Evolutionary conservation across 2,329 filamentous ascomycete species (phyloP).

Genomic region (Scedosporium minutisporum): DNA sequence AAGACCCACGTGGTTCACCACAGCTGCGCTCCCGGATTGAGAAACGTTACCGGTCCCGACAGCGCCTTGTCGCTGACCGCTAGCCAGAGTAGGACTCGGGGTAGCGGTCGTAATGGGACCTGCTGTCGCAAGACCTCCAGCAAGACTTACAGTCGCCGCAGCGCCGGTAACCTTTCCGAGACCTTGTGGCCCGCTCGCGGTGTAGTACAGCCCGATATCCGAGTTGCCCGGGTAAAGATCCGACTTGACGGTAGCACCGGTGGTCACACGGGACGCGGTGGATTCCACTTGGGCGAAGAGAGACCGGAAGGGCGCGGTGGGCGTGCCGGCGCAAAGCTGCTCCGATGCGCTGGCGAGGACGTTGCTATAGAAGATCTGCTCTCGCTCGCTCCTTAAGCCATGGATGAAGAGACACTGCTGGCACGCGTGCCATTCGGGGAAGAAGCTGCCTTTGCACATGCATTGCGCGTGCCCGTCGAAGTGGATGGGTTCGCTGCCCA

Average conservation of each 20-base stretch:
- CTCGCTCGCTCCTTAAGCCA: slow-evolving; percentile 26
- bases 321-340: slow-evolving; percentile 26
- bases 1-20: neutral
- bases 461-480: slow-evolving; percentile 22
- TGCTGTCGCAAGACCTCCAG: slow-evolving; percentile 3
- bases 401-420: slow-evolving; percentile 30
- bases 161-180: slow-evolving; percentile 31
- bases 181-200: slow-evolving; percentile 25
- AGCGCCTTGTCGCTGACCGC: neutral
- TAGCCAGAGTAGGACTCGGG: neutral
- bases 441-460: slow-evolving; percentile 34
- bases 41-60: neutral
- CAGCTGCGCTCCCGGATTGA: neutral
- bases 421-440: slow-evolving; percentile 31
- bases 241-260: slow-evolving; percentile 19
- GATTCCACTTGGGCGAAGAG: slow-evolving; percentile 22
- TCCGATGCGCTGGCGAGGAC: slow-evolving; percentile 25
- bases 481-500: slow-evolving; percentile 16
- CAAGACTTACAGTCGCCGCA: slow-evolving; percentile 22
- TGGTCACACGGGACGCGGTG: slow-evolving; percentile 18
- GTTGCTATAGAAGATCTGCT: slow-evolving; percentile 21
- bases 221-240: slow-evolving; percentile 26
- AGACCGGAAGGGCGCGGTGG: slow-evolving; percentile 23
- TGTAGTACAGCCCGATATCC: slow-evolving; percentile 33
- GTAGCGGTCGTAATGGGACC: neutral